Conservation (phyloP, 2,329 filamentous ascomycete species). For the Stachybotrys chartarum region DNA sequence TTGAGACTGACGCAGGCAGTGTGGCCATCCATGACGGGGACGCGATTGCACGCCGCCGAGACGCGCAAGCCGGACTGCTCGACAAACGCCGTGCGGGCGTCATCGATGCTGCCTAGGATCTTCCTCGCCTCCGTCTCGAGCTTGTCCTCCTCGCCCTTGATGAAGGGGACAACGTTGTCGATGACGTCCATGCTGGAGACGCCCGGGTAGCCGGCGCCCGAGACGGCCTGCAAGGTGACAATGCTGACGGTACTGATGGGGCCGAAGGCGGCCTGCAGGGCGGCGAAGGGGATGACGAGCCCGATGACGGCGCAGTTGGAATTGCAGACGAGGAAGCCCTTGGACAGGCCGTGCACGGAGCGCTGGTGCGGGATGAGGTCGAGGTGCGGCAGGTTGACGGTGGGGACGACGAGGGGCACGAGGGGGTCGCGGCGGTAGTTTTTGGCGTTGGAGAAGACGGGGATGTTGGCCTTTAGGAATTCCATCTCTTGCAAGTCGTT, state of each 20-base stretch:
- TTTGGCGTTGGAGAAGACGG: conserved; percentile 96
- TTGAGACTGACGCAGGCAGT: conserved; percentile 86
- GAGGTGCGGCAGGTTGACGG: conserved; percentile 85
- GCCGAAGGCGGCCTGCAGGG: conserved; percentile 79
- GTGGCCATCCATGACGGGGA: conserved; percentile 92
- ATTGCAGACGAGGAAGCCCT: conserved; percentile 94
- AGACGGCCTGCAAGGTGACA: conserved; percentile 92
- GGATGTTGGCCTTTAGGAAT: conserved; percentile 80
- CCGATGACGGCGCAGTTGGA: conserved; percentile 98
- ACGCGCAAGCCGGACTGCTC: conserved; percentile 70
- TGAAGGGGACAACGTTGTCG: conserved; percentile 93
- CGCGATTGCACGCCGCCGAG: conserved; percentile 84
- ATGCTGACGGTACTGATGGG: conserved; percentile 69
- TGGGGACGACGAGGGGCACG: conserved; percentile 89
- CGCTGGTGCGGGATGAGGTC: conserved; percentile 86
- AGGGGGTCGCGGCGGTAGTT: conserved; percentile 89
- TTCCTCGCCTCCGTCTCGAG: conserved; percentile 91
- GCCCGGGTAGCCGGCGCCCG: conserved; percentile 84
- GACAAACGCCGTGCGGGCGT: conserved; percentile 64
- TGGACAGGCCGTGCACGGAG: conserved; percentile 61
- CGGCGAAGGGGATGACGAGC: conserved; percentile 89
- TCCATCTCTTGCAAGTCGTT: conserved; percentile 60
- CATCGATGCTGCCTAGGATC: conserved; percentile 75
- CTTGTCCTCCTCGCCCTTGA: conserved; percentile 92
- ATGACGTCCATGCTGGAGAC: conserved; percentile 92